Evolutionary conservation across 441 rosid genomes (phyloP).

Genomic region (Corymbia citriodora): DNA sequence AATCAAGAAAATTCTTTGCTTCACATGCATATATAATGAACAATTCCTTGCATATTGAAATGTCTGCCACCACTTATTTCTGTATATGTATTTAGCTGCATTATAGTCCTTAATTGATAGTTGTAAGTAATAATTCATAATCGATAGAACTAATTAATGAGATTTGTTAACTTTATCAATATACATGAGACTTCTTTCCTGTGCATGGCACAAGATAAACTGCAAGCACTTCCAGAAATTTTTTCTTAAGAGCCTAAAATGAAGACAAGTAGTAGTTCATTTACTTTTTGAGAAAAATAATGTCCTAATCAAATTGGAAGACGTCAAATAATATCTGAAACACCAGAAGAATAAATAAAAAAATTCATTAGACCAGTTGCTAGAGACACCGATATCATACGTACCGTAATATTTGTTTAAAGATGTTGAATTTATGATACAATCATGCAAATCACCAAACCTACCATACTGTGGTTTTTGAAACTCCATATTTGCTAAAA

Average conservation of each 20-base stretch:
- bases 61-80: background rate
- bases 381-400: background rate
- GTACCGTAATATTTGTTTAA: rapidly evolving
- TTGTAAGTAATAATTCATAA: background rate
- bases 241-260: background rate
- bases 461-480: background rate
- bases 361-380: background rate
- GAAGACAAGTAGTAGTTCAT: background rate
- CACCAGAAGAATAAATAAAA: background rate
- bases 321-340: background rate
- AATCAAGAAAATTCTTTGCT: background rate
- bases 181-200: background rate
- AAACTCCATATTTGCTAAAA: background rate
- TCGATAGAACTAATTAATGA: background rate
- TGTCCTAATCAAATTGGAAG: background rate
- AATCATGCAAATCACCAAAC: background rate
- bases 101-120: background rate
- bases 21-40: background rate
- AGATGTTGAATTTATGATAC: background rate
- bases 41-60: background rate
- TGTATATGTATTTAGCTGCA: background rate
- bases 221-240: background rate
- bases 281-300: background rate
- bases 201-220: background rate
- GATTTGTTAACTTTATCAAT: background rate